Percentiles rank a stretch among this genome's conserved stretches.
Evolutionary conservation across 2,329 filamentous ascomycete genomes (phyloP).

Genomic region (Fonsecaea pedrosoi): DNA sequence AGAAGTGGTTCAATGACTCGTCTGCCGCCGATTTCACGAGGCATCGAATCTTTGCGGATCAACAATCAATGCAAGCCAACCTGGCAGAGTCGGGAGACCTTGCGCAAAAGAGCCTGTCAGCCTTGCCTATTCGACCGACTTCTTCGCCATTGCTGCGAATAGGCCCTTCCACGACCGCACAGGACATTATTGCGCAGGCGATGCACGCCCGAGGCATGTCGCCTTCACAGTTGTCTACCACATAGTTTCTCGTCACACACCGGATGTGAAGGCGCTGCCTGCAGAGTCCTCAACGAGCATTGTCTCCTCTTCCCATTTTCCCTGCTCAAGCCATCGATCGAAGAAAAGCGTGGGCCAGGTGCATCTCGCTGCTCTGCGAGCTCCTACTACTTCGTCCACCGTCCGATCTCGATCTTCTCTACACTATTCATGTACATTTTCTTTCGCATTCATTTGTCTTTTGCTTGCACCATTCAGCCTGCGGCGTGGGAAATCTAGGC

Average conservation of each 20-base stretch:
- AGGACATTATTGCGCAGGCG: constrained; percentile 21
- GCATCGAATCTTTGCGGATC: constrained; percentile 13
- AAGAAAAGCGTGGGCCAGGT: background rate
- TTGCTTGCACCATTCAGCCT: background rate
- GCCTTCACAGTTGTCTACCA: background rate
- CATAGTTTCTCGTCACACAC: background rate
- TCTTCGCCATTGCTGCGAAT: constrained; percentile 9
- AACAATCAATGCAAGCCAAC: constrained; percentile 9
- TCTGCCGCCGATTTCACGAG: constrained; percentile 12
- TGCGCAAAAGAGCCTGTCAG: background rate
- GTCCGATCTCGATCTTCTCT: too few species aligned
- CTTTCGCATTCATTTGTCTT: background rate
- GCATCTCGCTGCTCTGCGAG: background rate
- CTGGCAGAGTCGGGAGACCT: background rate
- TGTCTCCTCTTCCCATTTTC: background rate
- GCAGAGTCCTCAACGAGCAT: background rate
- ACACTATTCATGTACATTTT: too few species aligned
- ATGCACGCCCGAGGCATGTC: constrained; percentile 6
- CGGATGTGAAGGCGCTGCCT: background rate
- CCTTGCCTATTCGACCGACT: background rate
- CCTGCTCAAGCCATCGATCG: background rate
- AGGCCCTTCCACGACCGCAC: constrained; percentile 7
- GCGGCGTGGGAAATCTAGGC: background rate
- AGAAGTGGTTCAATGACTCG: constrained; percentile 15
- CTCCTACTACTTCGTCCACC: background rate